phyloP scores from a whole-genome alignment of 257 asterid genomes.

The Cruciata laevipes region DNA sequence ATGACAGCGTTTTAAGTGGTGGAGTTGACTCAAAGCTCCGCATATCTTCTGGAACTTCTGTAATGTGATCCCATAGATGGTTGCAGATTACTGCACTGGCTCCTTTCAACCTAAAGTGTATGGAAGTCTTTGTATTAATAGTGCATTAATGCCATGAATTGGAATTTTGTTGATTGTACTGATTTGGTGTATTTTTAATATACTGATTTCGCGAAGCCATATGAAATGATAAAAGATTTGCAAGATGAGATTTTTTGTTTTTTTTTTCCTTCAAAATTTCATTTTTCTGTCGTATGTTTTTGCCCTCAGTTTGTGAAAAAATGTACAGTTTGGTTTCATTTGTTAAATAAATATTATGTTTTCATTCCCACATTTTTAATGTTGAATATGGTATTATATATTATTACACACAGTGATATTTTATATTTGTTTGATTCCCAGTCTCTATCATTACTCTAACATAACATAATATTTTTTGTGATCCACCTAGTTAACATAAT shows the following conservation, averaged over 20 bases:
- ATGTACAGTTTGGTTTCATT: no score
- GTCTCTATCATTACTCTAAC: no score
- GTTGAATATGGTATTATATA: no score
- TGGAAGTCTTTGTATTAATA: neutral
- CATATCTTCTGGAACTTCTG: conserved; percentile 65
- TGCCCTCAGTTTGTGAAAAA: neutral
- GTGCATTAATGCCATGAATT: neutral
- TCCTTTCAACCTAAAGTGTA: neutral
- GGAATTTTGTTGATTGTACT: neutral
- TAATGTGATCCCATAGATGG: conserved; percentile 42
- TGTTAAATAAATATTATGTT: no score
- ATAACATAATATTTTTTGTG: no score
- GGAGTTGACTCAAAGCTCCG: conserved; percentile 84
- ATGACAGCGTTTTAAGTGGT: conserved; percentile 69
- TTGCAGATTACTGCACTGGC: neutral
- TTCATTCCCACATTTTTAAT: no score
- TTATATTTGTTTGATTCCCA: no score
- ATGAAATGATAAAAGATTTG: neutral
- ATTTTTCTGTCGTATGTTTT: neutral
- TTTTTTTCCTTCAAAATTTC: neutral
- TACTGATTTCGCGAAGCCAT: neutral
- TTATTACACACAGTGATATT: no score
- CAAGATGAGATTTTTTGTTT: neutral
- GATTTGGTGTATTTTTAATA: neutral
- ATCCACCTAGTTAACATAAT: no score